A percentile compares a stretch with the other conserved stretches of the same genome.
phyloP scores from a whole-genome alignment of 2,329 filamentous ascomycete genomes.

The Clonostachys rhizophaga region DNA sequence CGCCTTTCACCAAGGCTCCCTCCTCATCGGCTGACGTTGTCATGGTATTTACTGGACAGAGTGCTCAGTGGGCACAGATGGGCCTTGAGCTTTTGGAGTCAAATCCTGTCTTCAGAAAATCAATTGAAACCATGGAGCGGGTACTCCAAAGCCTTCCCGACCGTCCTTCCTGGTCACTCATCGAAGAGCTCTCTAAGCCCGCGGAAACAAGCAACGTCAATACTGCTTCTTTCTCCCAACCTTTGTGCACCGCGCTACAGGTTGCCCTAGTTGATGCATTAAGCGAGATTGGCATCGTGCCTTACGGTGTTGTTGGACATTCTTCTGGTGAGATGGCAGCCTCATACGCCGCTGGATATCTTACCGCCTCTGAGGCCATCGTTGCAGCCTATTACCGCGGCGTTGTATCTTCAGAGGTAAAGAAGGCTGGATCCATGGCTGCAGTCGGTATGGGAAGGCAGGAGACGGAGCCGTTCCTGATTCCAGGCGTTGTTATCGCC shows the following conservation, averaged over 20 bases:
- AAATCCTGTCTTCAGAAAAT: not conserved
- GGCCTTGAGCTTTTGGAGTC: not conserved
- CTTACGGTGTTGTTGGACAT: constrained; percentile 33
- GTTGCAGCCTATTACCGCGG: constrained; percentile 44
- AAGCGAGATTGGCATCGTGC: constrained; percentile 21
- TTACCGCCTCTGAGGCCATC: constrained; percentile 31
- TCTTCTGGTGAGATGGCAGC: constrained; percentile 42
- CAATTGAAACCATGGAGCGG: not conserved
- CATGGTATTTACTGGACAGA: not conserved
- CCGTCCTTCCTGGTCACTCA: constrained; percentile 19
- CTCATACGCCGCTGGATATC: constrained; percentile 29
- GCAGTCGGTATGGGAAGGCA: not conserved
- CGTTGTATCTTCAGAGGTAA: constrained; percentile 23
- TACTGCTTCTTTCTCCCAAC: constrained; percentile 22
- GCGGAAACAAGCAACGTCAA: constrained; percentile 14
- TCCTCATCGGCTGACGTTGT: not conserved
- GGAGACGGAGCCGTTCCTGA: constrained; percentile 6
- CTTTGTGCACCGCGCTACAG: constrained; percentile 35
- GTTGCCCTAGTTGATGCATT: constrained; percentile 33
- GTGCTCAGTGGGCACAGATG: not conserved
- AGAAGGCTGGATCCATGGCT: constrained; percentile 21
- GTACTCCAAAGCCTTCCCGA: constrained; percentile 8
- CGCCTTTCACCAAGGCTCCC: not conserved
- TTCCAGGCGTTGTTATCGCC: constrained; percentile 14
- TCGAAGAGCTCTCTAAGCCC: constrained; percentile 20